Percentiles rank a stretch among this genome's conserved stretches.
Conservation (phyloP, 495 filamentous ascomycete species). For the Tetracladium setigerum region DNA sequence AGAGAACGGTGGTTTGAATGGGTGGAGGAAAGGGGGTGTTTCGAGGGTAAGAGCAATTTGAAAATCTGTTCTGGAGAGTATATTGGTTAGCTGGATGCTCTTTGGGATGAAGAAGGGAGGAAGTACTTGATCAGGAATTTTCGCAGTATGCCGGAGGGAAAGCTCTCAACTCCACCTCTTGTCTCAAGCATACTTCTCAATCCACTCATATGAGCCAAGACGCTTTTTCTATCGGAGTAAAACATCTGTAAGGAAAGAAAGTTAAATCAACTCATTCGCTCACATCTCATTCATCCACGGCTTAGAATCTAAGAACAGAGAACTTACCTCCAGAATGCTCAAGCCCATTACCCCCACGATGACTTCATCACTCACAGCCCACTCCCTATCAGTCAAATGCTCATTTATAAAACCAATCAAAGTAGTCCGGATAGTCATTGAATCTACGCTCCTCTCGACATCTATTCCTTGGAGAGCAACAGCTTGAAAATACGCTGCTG, state of each 20-base stretch:
- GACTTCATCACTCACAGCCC: constrained; percentile 26
- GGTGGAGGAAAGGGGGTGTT: constrained; percentile 10
- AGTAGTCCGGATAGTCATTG: constrained; percentile 4
- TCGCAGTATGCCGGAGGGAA: constrained; percentile 1
- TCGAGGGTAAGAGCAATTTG: constrained; percentile 18
- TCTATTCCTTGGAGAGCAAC: constrained; percentile 3
- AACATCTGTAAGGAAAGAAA: constrained; percentile 7
- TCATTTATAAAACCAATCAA: constrained; percentile 27
- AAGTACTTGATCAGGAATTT: constrained; percentile 13
- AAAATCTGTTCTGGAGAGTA: constrained; percentile 15
- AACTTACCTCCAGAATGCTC: constrained; percentile 30
- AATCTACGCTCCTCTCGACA: constrained; percentile 13
- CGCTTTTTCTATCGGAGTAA: constrained; percentile 16
- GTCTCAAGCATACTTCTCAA: constrained; percentile 17
- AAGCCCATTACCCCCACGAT: constrained; percentile 31
- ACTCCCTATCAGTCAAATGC: constrained; percentile 24
- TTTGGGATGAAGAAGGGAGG: not conserved
- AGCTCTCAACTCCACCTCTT: constrained; percentile 13
- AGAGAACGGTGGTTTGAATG: too few relatives aligned
- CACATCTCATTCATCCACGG: too few relatives aligned
- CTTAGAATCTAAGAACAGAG: not conserved
- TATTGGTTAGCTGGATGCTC: not conserved
- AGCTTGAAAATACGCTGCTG: constrained; percentile 16
- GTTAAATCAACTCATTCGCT: too few relatives aligned
- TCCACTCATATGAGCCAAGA: constrained; percentile 16